Base-by-base conservation (phyloP, 345 rosid species). In the Acer campestre region DNA sequence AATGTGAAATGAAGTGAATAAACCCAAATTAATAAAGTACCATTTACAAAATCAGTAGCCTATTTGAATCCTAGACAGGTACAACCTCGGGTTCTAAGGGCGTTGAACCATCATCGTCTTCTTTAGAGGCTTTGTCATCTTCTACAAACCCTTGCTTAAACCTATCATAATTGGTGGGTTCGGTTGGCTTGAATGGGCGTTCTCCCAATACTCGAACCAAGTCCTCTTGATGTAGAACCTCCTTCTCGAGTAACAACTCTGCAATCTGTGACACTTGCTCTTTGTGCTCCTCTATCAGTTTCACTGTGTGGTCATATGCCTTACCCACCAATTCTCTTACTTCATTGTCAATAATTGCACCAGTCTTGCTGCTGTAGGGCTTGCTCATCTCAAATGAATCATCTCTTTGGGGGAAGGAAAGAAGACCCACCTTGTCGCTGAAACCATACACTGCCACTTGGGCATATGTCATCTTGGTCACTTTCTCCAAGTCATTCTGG, bases 381-480 rank as follows among this genome's bases (percentile, higher is more conserved):
- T 88, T 83, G 76, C 76, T 80, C 86, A 85, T 82, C 84, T 82
- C 87, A 22, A 75, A 79, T 11, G 67, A 10, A 58, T 82, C 84
- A 0, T 88, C 90, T 71, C 85, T 83, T 65, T 74, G 89, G 29
- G 90, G 90, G 67, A 89, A 89, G 35, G 89, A 89, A 63, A 87
- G 85, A 66, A 89, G 92, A 53, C 92, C 92, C 3, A 89, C 90
- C 74, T 87, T 89, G 73, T 89, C 90, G 67, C 92, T 86, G 75
- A 89, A 89, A 79, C 90, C 90, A 77, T 85, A 85, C 0, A 87
- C 89, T 7, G 92, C 84, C 10, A 89, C 88, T 69, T 85, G 90
- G 61, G 86, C 88, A 69, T 85, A 85, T 0, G 86, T 85, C 86
- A 85, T 81, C 84, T 87, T 82, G 4, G 92, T 89, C 70, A 87